Evolutionary conservation across 345 rosid genomes (phyloP), one percentile per base, ranked within the genome.

Genomic region (Eucalyptus erythrocorys): DNA sequence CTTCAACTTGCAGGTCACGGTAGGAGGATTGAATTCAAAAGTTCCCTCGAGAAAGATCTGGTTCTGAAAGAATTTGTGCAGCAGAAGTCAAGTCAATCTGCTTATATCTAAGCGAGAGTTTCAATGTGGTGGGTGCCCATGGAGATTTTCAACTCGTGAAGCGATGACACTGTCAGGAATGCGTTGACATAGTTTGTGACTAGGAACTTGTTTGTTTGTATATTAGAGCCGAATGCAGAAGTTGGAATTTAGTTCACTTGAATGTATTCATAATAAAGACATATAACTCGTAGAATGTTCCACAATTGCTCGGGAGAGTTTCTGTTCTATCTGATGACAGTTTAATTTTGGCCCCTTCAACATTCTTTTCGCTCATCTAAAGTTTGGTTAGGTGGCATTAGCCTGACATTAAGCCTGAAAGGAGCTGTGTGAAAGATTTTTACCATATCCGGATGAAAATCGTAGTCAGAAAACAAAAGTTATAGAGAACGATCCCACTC

Each of bases 21-120:
- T 27, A 89, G 92, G 89, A 91, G 92, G 87, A 79, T 89, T 84
- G 91, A 88, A 49, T 91, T 87, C 48, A 86, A 81, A 51, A 85
- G 90, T 42, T 30, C 50, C 2, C 19, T 61, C 12, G 92, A 91
- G 91, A 91, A 89, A 71, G 85, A 87, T 82, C 48, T 87, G 21
- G 64, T 80, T 87, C 55, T 91, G 55, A 55, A 89, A 40, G 86
- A 86, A 24, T 89, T 91, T 87, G 87, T 91, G 85, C 87, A 61
- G 49, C 76, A 85, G 50, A 89, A 76, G 86, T 87, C 87, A 16
- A 15, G 27, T 37, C 45, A 24, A n/a, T 59, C 7, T 45, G 32
- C 81, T 81, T n/a, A 45, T 17, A 43, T 14, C 37, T 87, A 43
- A 87, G 16, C 12, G 42, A 32, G 82, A 11, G 24, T 40, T 40